Conservation (phyloP, 352 stramenopile genomes). For the Phytophthora melonis region DNA sequence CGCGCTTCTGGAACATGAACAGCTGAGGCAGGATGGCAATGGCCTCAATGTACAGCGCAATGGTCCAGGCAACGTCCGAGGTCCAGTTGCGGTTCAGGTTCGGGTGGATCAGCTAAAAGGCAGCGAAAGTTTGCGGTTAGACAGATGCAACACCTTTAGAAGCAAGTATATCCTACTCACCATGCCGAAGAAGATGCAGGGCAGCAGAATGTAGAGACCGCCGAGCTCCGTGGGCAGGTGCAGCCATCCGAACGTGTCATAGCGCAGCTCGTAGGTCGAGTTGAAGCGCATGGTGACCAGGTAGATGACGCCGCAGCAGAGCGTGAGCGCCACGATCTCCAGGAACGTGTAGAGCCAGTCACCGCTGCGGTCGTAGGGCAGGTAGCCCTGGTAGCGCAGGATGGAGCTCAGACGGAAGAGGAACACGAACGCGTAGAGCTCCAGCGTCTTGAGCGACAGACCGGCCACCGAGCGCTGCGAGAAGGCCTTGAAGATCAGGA, state of each 20-base stretch:
- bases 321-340: slow-evolving; percentile 92
- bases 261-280: slow-evolving; percentile 95
- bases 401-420: slow-evolving; percentile 97
- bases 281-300: slow-evolving; percentile 94
- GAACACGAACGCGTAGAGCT: slow-evolving; percentile 97
- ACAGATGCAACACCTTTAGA: background rate
- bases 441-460: slow-evolving; percentile 97
- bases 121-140: slow-evolving; percentile 3
- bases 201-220: slow-evolving; percentile 86
- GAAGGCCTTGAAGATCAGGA: slow-evolving; percentile 96
- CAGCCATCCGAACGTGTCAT: slow-evolving; percentile 96
- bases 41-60: slow-evolving; percentile 97
- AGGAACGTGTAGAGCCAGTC: slow-evolving; percentile 99
- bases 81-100: slow-evolving; percentile 98
- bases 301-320: slow-evolving; percentile 92
- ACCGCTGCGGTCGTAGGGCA: slow-evolving; percentile 93
- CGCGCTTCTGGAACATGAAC: slow-evolving; percentile 99
- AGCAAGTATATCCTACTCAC: slow-evolving; percentile 35
- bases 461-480: slow-evolving; percentile 92
- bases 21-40: slow-evolving; percentile 98
- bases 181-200: slow-evolving; percentile 90
- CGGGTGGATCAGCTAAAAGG: slow-evolving; percentile 92
- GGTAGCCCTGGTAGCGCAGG: slow-evolving; percentile 97
- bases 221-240: slow-evolving; percentile 87
- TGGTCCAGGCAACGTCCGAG: slow-evolving; percentile 97